Base-by-base conservation (phyloP, 2,329 filamentous ascomycete genomes). In the Whalleya microplaca region DNA sequence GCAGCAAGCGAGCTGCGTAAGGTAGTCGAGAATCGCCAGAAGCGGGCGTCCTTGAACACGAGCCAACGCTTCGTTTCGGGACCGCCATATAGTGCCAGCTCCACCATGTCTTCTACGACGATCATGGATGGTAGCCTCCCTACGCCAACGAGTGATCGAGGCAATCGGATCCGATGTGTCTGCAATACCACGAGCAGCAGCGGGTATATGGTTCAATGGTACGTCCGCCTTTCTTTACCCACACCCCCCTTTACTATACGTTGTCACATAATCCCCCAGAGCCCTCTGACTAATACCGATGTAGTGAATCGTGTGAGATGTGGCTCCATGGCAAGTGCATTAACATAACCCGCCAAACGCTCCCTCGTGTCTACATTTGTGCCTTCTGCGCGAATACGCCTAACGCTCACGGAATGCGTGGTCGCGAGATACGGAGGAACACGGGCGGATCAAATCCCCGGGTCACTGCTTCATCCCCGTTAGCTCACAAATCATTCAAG, bases 151-250 rank as follows among this genome's bases (percentile, higher is more conserved):
- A 75, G 76, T 2, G 72, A 72, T 32, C 73, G 76, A 21, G 73
- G 71, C 44, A 75, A 76, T 43, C 73, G 73, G 20, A 78, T 87
- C 29, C 78, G 84, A 58, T 88, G 85, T 64, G 75, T 86, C 18
- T 88, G 85, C 68, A 78, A 78, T 27, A 66, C 64, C 41, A 66
- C 67, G 29, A 63, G 64, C 49, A 70, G 64, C 48, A 78, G 80
- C 61, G 76, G 75, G 55, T 85, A 85, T 63, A 80, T 88, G 79
- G 79, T 88, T 55, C 84, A 86, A 71, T 88, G 85, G 85, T 88
- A 77, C 10, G 32, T 58, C 14, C 20, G 43, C 27, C 19, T 52
- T 40, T 43, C 43, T n/a, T 50, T 9, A 20, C 20, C 5, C 41
- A 37, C 18, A 42, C 21, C 43, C 29, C 14, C 20, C 47, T n/a